These are phyloP conservation scores for Chenopodium berlandieri DNA, from an alignment of 148 eudicot genomes.

Conservation along the genomic window DNA sequence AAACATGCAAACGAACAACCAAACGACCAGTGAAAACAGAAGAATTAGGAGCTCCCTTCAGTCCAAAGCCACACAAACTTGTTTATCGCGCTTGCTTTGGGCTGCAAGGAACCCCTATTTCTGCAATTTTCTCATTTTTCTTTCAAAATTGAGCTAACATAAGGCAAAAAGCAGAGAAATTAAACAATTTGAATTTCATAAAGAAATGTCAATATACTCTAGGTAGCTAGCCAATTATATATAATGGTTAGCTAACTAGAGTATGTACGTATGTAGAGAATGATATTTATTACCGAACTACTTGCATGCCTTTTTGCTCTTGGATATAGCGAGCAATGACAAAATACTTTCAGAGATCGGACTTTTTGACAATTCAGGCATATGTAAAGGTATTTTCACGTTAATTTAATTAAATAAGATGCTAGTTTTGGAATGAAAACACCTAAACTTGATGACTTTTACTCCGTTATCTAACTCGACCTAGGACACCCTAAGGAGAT, in stretches of 20 bases:
- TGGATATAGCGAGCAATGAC: neutral
- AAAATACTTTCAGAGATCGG: neutral
- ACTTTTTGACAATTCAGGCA: neutral
- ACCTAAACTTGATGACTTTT: neutral
- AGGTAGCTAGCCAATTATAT: neutral
- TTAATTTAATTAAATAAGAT: too few relatives aligned
- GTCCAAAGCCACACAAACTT: constrained; percentile 27
- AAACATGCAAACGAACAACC: neutral
- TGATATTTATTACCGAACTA: neutral
- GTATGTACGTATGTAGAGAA: neutral
- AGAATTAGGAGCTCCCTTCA: constrained; percentile 39
- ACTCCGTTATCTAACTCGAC: neutral
- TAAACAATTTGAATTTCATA: neutral
- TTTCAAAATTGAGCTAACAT: neutral
- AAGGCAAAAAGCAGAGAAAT: neutral
- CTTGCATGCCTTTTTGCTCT: neutral
- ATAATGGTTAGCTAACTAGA: neutral
- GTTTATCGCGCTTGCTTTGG: constrained; percentile 17
- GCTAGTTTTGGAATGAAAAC: neutral
- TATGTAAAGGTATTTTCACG: neutral
- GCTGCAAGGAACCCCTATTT: constrained; percentile 32
- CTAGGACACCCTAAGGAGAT: neutral
- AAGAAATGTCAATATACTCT: neutral
- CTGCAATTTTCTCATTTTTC: constrained; percentile 26
- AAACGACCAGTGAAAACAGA: constrained; percentile 7